Percentiles rank a stretch among this genome's conserved stretches.
Evolutionary conservation across 73 alveolate genomes (phyloP).

Genomic region (Tetrahymena thermophila): DNA sequence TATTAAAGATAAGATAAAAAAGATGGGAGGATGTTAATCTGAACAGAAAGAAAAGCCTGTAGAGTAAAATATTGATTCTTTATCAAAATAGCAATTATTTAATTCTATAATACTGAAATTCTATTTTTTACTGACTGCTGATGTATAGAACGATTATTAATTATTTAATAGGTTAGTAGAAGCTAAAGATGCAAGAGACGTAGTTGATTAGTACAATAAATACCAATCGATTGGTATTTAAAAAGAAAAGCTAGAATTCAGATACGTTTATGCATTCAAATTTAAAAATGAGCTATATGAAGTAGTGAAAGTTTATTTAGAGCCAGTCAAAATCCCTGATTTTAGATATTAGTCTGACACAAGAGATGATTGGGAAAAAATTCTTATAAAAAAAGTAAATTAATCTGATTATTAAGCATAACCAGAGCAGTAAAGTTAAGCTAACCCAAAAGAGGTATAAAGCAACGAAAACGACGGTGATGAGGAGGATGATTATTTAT

Average conservation of each 20-base stretch:
- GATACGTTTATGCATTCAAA: neutral
- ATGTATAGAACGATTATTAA: neutral
- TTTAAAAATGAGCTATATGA: neutral
- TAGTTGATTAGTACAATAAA: neutral
- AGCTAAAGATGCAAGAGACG: neutral
- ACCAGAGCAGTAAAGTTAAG: neutral
- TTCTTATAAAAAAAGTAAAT: neutral
- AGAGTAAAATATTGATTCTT: neutral
- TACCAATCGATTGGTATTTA: neutral
- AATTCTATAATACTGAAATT: too few relatives aligned
- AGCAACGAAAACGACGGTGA: neutral
- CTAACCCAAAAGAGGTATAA: neutral
- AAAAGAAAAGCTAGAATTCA: neutral
- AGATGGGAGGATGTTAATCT: neutral
- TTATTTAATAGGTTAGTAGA: neutral
- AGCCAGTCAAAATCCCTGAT: neutral
- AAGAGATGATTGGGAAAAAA: neutral
- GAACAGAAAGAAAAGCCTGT: neutral
- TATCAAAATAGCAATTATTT: too few relatives aligned
- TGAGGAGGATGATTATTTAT: neutral
- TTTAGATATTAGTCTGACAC: neutral
- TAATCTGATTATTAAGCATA: neutral
- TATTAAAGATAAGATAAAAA: too few relatives aligned
- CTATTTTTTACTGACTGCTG: too few relatives aligned
- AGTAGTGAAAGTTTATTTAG: neutral